Base-by-base conservation (phyloP, 768 basidiomycete genomes). In the Russula foetens region DNA sequence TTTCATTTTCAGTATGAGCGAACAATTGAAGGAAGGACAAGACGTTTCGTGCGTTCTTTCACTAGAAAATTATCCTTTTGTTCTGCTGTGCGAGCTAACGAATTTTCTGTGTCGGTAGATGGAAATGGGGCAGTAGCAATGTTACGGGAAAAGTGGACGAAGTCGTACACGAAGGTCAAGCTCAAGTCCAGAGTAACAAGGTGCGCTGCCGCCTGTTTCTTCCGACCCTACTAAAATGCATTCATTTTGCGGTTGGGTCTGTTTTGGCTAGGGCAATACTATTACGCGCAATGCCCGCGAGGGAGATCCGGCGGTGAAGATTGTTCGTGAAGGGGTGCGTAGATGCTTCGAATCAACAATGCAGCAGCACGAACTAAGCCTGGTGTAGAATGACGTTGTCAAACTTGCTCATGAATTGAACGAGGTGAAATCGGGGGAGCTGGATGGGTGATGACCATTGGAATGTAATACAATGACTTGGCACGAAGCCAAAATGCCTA, bases 381-480 rank as follows among this genome's bases (percentile, higher is more conserved):
- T 7, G 24, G 19, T 17, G 23, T 31, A 81, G 77, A 81, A 80
- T 58, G 74, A 80, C 62, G 78, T 79, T 2, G 79, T 80, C 49
- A 81, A 81, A 74, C 70, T 78, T 8, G 78, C 78, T 0, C 77
- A 79, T 58, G 79, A 81, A 68, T 61, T 82, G 62, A 76, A 78
- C 43, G 73, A 76, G 60, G 75, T 75, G 14, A 74, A 75, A 47
- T 68, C 73, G 8, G 62, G 68, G n/a, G 55, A 67, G 52, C 56
- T 57, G 26, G 33, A 61, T 15, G 50, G 58, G 4, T 52, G 49
- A 61, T 19, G 35, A 11, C 2, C 4, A 5, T 11, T 35, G n/a
- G n/a, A n/a, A n/a, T 35, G 8, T 35, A 7, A 35, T 35, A 35
- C 35, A 2, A 11, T 35, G 35, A 35, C 35, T 7, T 35, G 14